These are phyloP conservation scores for Serpula lacrymans DNA, from an alignment of 768 basidiomycete species.

Conservation along the genomic window DNA sequence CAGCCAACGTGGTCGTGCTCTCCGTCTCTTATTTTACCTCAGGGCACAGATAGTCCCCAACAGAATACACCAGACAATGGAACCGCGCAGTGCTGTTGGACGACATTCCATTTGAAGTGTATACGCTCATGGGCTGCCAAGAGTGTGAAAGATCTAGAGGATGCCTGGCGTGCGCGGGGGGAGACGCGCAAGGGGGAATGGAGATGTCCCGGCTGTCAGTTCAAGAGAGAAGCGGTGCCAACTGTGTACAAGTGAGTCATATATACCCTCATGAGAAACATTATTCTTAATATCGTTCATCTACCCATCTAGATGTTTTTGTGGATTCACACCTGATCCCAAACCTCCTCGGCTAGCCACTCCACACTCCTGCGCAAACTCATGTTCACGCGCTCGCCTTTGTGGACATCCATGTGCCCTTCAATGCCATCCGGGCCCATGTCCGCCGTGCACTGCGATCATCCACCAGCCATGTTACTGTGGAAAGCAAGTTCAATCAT, in stretches of 20 bases:
- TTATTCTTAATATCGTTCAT: constrained; percentile 1
- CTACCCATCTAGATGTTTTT: constrained; percentile 85
- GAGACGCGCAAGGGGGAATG: constrained; percentile 73
- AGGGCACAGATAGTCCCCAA: constrained; percentile 9
- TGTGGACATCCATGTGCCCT: constrained; percentile 86
- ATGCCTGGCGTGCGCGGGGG: constrained; percentile 71
- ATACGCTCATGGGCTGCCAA: constrained; percentile 86
- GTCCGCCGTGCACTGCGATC: constrained; percentile 88
- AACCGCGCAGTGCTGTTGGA: constrained; percentile 74
- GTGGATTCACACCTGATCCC: constrained; percentile 70
- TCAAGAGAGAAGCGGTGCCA: constrained; percentile 65
- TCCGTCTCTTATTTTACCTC: constrained; percentile 53
- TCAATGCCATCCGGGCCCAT: constrained; percentile 92
- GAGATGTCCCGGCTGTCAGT: constrained; percentile 94
- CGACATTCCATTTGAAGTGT: constrained; percentile 87
- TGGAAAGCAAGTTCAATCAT: constrained; percentile 52
- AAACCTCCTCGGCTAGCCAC: constrained; percentile 65
- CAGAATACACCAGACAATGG: constrained; percentile 7
- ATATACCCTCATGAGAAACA: neutral
- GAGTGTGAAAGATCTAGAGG: constrained; percentile 68
- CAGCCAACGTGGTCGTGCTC: constrained; percentile 90
- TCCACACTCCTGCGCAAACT: constrained; percentile 73
- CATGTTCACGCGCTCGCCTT: constrained; percentile 58
- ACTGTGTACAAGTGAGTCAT: constrained; percentile 59
- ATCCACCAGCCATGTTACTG: constrained; percentile 80